phyloP scores from a whole-genome alignment of 305 asterid species.

The Solanum hybrid region DNA sequence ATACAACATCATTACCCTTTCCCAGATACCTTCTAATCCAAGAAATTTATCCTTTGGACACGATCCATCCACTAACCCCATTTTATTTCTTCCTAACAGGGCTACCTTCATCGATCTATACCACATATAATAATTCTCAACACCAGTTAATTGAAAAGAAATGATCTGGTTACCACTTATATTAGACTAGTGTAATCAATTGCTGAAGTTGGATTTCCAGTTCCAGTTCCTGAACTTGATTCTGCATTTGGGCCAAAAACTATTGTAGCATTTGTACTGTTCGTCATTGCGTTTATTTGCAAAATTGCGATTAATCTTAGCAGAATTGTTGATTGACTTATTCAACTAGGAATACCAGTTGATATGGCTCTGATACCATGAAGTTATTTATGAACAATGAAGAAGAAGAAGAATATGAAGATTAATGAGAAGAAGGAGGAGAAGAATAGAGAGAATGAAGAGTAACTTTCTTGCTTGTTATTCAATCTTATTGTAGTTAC shows the following conservation, averaged over 20 bases:
- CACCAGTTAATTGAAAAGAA: not conserved
- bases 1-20: not conserved
- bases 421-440: not conserved
- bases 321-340: not conserved
- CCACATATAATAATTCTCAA: not conserved
- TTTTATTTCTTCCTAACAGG: not conserved
- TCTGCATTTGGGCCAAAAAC: no score
- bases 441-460: not conserved
- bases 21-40: not conserved
- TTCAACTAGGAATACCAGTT: not conserved
- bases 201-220: not conserved
- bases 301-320: not conserved
- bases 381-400: not conserved
- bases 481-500: not conserved
- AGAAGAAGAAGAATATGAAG: not conserved
- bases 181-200: not conserved
- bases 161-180: not conserved
- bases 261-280: not conserved
- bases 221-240: not conserved
- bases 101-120: not conserved
- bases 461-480: not conserved
- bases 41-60: not conserved
- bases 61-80: not conserved
- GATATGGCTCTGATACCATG: not conserved
- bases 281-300: not conserved